phyloP scores from a whole-genome alignment of 306 rosid genomes.

The Myrica gale region DNA sequence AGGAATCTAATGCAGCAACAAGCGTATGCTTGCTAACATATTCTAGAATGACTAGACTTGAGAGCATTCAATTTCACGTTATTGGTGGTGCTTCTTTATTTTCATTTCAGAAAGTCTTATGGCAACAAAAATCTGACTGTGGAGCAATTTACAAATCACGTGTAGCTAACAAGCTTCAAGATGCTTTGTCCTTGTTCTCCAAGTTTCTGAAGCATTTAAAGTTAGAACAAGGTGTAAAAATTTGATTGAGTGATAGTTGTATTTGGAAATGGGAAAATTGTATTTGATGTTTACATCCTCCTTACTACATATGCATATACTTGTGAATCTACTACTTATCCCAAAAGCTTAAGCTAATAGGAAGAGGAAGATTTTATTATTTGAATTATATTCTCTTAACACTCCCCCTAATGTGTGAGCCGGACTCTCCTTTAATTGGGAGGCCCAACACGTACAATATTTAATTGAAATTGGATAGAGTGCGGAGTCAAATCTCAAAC shows the following conservation, averaged over 20 bases:
- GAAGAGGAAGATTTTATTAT: too few species aligned
- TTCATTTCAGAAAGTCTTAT: neutral
- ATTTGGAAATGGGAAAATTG: neutral
- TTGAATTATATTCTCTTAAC: too few species aligned
- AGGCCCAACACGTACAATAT: too few species aligned
- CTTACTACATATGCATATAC: neutral
- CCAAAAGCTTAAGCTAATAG: too few species aligned
- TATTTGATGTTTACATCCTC: neutral
- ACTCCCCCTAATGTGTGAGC: too few species aligned
- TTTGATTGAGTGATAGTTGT: neutral
- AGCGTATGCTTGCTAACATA: neutral
- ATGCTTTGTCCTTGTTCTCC: neutral
- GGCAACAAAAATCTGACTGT: neutral
- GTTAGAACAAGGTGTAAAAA: neutral
- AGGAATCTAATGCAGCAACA: constrained; percentile 16
- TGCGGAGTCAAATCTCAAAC: too few species aligned
- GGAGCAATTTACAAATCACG: neutral
- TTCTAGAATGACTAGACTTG: neutral
- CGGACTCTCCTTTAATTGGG: too few species aligned
- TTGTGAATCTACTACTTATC: too few species aligned
- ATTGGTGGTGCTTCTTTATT: neutral
- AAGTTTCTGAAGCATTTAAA: neutral
- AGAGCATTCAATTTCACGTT: neutral
- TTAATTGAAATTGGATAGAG: too few species aligned
- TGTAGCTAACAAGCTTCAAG: constrained; percentile 3